Evolutionary conservation across 139 green algal species (phyloP).

Genomic region (Yamagishiella unicocca): DNA sequence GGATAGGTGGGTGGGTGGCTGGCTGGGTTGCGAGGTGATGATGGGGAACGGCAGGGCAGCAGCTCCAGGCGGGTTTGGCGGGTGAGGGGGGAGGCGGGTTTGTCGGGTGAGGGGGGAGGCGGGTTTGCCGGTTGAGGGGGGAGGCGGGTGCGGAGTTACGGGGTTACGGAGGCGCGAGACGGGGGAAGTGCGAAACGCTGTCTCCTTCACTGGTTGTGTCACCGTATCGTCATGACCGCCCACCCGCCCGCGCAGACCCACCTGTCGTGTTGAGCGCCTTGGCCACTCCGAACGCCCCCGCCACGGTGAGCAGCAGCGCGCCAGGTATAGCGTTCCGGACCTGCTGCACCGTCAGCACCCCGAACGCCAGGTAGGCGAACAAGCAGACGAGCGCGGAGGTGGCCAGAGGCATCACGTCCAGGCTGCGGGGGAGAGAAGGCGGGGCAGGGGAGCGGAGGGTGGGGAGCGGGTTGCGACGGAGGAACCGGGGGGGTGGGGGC

Average conservation of each 20-base stretch:
- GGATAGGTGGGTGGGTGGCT: not conserved
- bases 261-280: conserved; percentile 15
- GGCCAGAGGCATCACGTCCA: conserved; percentile 24
- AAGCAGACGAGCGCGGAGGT: conserved; percentile 53
- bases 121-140: too few relatives aligned
- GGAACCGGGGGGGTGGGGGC: too few relatives aligned
- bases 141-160: too few relatives aligned
- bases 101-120: not conserved
- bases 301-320: conserved; percentile 33
- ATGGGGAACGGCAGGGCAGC: not conserved
- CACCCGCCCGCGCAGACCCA: not conserved
- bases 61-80: not conserved
- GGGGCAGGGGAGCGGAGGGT: not conserved
- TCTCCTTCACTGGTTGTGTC: too few relatives aligned
- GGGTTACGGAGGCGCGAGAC: too few relatives aligned
- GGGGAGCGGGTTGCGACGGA: too few relatives aligned
- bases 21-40: not conserved
- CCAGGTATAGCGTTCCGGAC: conserved; percentile 14
- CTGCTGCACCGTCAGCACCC: conserved; percentile 28
- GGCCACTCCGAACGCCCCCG: conserved; percentile 33
- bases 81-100: not conserved
- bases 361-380: conserved; percentile 41
- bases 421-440: not conserved
- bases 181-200: too few relatives aligned
- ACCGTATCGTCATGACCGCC: too few relatives aligned